A percentile compares a stretch with the other conserved stretches of the same genome.
These are phyloP conservation scores for Saccharomyces cerevisiae DNA, from an alignment of 805 yeast species.

Conservation along the genomic window DNA sequence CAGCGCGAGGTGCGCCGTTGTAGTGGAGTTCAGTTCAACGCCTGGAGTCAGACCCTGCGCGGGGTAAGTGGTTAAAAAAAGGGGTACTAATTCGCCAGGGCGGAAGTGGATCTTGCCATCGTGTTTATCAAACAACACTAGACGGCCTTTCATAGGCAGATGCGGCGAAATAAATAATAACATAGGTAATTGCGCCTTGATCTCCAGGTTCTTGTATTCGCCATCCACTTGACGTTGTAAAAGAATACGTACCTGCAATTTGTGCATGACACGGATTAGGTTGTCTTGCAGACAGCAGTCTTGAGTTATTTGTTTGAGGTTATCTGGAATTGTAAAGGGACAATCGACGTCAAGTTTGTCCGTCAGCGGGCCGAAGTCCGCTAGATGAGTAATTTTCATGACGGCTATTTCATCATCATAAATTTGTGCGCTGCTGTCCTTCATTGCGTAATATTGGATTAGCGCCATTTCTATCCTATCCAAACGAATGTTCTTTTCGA, in stretches of 20 bases:
- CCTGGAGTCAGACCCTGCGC: not conserved
- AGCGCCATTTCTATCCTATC: conserved; percentile 61
- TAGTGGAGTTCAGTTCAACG: conserved; percentile 4
- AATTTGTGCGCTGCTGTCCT: conserved; percentile 47
- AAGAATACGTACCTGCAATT: conserved; percentile 63
- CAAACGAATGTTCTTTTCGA: conserved; percentile 64
- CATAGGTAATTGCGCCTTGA: conserved; percentile 80
- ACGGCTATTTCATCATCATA: conserved; percentile 56
- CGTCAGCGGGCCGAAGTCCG: conserved; percentile 34
- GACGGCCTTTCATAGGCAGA: conserved; percentile 45
- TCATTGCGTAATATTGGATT: conserved; percentile 54
- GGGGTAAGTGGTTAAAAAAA: conserved; percentile 15
- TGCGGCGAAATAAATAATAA: conserved; percentile 65
- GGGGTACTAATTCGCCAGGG: conserved; percentile 29
- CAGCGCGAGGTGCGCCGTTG: conserved; percentile 5
- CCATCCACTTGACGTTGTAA: conserved; percentile 44
- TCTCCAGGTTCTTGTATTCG: conserved; percentile 76
- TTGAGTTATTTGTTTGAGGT: conserved; percentile 67
- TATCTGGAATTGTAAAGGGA: conserved; percentile 55
- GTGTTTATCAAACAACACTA: conserved; percentile 31
- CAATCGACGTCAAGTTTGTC: conserved; percentile 62
- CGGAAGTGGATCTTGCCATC: conserved; percentile 37
- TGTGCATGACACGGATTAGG: conserved; percentile 69
- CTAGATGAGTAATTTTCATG: conserved; percentile 38
- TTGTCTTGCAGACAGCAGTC: conserved; percentile 66